These are phyloP conservation scores for Trichoderma citrinoviride DNA, from an alignment of 2,329 filamentous ascomycete genomes.

Conservation along the genomic window DNA sequence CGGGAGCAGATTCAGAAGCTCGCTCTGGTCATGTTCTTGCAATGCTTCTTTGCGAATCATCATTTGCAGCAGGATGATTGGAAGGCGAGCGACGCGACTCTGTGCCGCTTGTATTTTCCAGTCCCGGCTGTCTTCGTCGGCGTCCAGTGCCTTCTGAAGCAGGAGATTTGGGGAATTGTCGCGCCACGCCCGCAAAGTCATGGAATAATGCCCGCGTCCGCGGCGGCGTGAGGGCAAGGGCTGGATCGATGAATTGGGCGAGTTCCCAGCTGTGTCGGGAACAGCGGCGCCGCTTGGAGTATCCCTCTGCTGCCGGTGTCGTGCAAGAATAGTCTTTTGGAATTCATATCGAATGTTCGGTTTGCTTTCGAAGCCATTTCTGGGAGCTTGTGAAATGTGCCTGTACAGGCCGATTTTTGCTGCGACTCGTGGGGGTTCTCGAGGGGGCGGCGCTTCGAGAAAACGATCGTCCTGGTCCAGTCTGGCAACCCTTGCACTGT, in stretches of 20 bases:
- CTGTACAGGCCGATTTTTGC: not conserved
- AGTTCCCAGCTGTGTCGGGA: not conserved
- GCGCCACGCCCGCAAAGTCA: slow-evolving; percentile 3
- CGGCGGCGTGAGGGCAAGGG: not conserved
- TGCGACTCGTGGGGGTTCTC: not conserved
- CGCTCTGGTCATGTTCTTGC: slow-evolving; percentile 21
- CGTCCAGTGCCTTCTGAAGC: slow-evolving; percentile 27
- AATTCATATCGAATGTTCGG: not conserved
- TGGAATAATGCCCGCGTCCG: not conserved
- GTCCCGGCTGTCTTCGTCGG: not conserved
- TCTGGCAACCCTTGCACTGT: not conserved
- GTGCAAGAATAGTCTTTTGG: not conserved
- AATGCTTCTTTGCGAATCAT: slow-evolving; percentile 29
- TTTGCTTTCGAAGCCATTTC: not conserved
- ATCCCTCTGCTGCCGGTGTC: not conserved
- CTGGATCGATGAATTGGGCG: not conserved
- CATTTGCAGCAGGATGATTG: slow-evolving; percentile 36
- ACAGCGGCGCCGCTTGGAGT: not conserved
- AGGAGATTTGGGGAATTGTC: slow-evolving; percentile 27
- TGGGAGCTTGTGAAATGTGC: not conserved
- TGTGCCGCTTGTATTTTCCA: slow-evolving; percentile 28
- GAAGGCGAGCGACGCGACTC: slow-evolving; percentile 31
- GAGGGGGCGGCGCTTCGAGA: not conserved
- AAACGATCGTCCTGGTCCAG: slow-evolving; percentile 4
- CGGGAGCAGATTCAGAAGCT: slow-evolving; percentile 30